These are phyloP conservation scores for Cercophora newfieldiana DNA, from an alignment of 495 filamentous ascomycete species.

Conservation along the genomic window DNA sequence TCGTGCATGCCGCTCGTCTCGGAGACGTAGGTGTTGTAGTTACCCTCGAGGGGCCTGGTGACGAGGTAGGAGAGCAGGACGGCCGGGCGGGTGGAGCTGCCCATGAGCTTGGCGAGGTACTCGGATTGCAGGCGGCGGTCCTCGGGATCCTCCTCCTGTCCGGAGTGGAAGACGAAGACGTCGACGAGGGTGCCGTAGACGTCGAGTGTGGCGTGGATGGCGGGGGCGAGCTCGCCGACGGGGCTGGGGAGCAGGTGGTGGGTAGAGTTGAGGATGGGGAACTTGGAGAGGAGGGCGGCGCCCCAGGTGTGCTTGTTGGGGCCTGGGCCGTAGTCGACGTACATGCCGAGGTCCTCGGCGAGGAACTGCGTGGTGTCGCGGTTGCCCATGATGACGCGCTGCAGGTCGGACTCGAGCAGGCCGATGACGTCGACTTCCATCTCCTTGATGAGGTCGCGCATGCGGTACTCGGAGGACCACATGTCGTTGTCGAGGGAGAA, in stretches of 20 bases:
- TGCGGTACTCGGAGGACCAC: slow-evolving; percentile 94
- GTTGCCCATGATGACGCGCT: slow-evolving; percentile 99
- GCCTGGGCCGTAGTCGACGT: slow-evolving; percentile 94
- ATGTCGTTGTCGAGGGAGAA: slow-evolving; percentile 98
- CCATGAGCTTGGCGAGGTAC: slow-evolving; percentile 89
- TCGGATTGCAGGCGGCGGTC: slow-evolving; percentile 86
- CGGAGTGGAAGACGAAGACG: slow-evolving; percentile 97
- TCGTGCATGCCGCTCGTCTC: slow-evolving; percentile 88
- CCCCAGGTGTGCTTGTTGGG: slow-evolving; percentile 99
- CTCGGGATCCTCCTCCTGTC: slow-evolving; percentile 95
- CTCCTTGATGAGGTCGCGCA: slow-evolving; percentile 89
- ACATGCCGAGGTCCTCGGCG: slow-evolving; percentile 96
- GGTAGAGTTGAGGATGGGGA: slow-evolving; percentile 95
- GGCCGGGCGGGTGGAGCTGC: slow-evolving; percentile 71
- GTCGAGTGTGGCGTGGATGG: slow-evolving; percentile 93
- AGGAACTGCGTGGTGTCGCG: slow-evolving; percentile 94
- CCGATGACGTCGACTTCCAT: slow-evolving; percentile 94
- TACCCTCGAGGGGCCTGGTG: slow-evolving; percentile 84
- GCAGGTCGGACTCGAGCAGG: slow-evolving; percentile 87
- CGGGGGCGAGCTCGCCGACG: slow-evolving; percentile 91
- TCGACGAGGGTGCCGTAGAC: slow-evolving; percentile 88
- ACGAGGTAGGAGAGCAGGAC: slow-evolving; percentile 92
- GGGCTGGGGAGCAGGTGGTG: slow-evolving; percentile 94
- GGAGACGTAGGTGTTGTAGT: slow-evolving; percentile 96
- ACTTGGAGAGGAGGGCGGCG: slow-evolving; percentile 87